A percentile compares a stretch with the other conserved stretches of the same genome.
These are phyloP conservation scores for Musa schizocarpa DNA, from an alignment of 176 grass and related monocot genomes.

Conservation along the genomic window DNA sequence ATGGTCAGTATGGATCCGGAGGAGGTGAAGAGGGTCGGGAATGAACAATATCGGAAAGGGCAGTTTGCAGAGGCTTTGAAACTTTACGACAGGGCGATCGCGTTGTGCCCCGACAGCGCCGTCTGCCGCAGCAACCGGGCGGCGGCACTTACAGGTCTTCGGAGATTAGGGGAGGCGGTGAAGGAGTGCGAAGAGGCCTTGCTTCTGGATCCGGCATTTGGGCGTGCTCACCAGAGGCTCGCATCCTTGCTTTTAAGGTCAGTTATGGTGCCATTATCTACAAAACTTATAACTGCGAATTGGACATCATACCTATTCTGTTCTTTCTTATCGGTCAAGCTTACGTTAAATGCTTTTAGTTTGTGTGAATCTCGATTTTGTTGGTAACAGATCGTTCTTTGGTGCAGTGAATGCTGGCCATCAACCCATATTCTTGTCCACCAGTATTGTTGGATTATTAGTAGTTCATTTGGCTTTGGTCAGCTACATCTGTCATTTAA, in stretches of 20 bases:
- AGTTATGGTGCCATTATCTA: not conserved
- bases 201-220: constrained; percentile 63
- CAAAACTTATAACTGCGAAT: no score
- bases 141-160: constrained; percentile 69
- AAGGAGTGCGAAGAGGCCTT: constrained; percentile 87
- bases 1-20: constrained; percentile 60
- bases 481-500: no score
- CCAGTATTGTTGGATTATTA: no score
- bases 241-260: constrained; percentile 68
- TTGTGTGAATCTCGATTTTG: no score
- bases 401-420: no score
- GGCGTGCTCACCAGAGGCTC: constrained; percentile 74
- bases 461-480: no score
- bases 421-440: no score
- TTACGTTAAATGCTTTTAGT: no score
- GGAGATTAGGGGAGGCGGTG: constrained; percentile 63
- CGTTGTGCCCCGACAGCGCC: constrained; percentile 71
- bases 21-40: constrained; percentile 80
- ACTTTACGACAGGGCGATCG: constrained; percentile 77
- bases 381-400: no score
- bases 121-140: constrained; percentile 76
- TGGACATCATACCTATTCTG: no score
- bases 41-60: constrained; percentile 77
- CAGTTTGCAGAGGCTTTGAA: constrained; percentile 63
- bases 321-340: no score